phyloP scores from a whole-genome alignment of 2,329 filamentous ascomycete species.

The Penicillium sp. region DNA sequence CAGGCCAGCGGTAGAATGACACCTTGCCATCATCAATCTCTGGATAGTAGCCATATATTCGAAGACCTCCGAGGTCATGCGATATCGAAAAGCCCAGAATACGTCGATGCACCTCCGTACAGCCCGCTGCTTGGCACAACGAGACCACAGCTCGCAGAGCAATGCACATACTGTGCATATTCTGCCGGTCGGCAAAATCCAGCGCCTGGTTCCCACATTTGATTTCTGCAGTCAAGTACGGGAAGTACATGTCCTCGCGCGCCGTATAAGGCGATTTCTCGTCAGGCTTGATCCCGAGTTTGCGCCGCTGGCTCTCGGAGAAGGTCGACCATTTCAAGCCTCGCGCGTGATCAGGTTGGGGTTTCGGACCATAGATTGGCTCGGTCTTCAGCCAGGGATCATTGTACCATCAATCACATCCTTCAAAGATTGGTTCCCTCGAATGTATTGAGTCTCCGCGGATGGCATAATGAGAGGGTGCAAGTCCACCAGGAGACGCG shows the following conservation, averaged over 20 bases:
- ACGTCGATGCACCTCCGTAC: constrained; percentile 3
- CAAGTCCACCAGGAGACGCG: constrained; percentile 3
- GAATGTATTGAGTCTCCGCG: constrained; percentile 3
- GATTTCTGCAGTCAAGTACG: constrained; percentile 6
- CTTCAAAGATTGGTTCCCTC: constrained; percentile 1
- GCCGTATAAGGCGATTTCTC: constrained; percentile 5
- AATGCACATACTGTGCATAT: constrained; percentile 7
- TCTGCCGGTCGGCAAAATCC: constrained; percentile 3
- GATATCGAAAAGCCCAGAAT: constrained; percentile 7
- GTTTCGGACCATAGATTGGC: constrained; percentile 5
- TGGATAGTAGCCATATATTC: constrained; percentile 6
- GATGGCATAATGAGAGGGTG: constrained; percentile 5
- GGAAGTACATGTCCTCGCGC: constrained; percentile 4
- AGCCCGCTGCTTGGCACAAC: constrained; percentile 2
- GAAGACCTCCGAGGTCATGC: constrained; percentile 1
- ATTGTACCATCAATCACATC: constrained; percentile 8
- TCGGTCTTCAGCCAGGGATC: constrained; percentile 6
- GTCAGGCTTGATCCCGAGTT: constrained; percentile 3
- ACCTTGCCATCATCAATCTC: constrained; percentile 4
- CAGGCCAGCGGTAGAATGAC: constrained; percentile 6
- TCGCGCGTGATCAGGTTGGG: constrained; percentile 3
- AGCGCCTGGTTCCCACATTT: constrained; percentile 7
- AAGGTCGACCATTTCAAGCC: constrained; percentile 3
- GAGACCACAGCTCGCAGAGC: constrained; percentile 4
- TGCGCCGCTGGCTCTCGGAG: constrained; percentile 3